Percentiles rank a stretch among this genome's conserved stretches.
Evolutionary conservation across 1,284 basidiomycete species (phyloP).

Genomic region (Schizopora paradoxa): DNA sequence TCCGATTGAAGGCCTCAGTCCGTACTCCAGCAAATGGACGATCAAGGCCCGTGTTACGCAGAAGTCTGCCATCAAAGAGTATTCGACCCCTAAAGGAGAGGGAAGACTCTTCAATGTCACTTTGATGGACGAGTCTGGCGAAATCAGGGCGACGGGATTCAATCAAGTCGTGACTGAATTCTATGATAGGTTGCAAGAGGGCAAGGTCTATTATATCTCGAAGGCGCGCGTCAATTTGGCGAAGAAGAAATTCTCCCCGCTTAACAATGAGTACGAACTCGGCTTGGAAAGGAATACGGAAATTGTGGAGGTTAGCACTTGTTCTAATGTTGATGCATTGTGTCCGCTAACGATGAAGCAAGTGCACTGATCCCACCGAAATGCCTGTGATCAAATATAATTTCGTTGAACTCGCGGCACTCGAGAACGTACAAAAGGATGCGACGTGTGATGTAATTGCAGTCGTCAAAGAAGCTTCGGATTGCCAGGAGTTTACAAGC

Average conservation of each 20-base stretch:
- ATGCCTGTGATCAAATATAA: conserved; percentile 81
- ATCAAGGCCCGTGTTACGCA: conserved; percentile 93
- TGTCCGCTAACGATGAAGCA: conserved; percentile 15
- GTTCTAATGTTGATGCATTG: conserved; percentile 5
- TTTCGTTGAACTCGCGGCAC: conserved; percentile 65
- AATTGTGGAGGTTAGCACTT: conserved; percentile 62
- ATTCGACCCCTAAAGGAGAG: conserved; percentile 88
- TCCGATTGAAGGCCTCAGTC: conserved; percentile 93
- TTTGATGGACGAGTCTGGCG: conserved; percentile 92
- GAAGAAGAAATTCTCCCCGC: conserved; percentile 94
- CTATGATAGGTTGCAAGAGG: conserved; percentile 83
- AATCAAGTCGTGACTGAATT: conserved; percentile 84
- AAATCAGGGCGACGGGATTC: conserved; percentile 91
- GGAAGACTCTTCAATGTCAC: conserved; percentile 94
- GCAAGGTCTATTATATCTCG: conserved; percentile 90
- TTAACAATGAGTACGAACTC: conserved; percentile 94
- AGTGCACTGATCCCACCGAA: conserved; percentile 75
- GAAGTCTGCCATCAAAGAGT: conserved; percentile 87
- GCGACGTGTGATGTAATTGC: conserved; percentile 80
- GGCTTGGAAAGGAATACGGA: conserved; percentile 81
- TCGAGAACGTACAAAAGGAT: conserved; percentile 71
- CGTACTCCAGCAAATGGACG: conserved; percentile 98
- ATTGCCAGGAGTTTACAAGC: conserved; percentile 62
- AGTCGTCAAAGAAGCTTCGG: conserved; percentile 75
- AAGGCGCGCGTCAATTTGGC: conserved; percentile 91